Evolutionary conservation across 2,329 filamentous ascomycete species (phyloP), one percentile per base, ranked within the genome.

Genomic region (Peltaster fructicola): DNA sequence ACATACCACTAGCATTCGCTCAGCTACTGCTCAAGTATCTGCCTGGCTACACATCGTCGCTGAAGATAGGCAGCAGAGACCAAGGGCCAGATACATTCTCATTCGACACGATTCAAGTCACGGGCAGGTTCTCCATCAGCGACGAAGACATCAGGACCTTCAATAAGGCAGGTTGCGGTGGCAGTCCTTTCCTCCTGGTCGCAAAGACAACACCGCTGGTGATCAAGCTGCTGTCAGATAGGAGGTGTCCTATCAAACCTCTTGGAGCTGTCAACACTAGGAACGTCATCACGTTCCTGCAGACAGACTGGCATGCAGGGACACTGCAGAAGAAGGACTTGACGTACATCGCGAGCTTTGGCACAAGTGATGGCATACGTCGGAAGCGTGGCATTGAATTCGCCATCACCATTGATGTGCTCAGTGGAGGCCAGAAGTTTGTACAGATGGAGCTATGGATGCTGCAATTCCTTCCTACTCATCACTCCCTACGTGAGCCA

Each of bases 251-350:
- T 6, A 30, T 36, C 16, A 27, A 23, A 18, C 34, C 34, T 3
- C 27, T 36, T 2, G 34, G 34, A 10, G 31, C 34, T 3, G 31
- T 36, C 22, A 36, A 36, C 14, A 36, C 34, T 3, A 14, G 33
- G 8, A 36, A 36, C 9, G 12, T 20, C 10, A 23, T 34, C 10
- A 27, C 26, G 11, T 22, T 36, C 7, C 22, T 26, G 15, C n/a
- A n/a, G n/a, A n/a, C n/a, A n/a, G n/a, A n/a, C n/a, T n/a, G n/a
- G n/a, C n/a, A n/a, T n/a, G n/a, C n/a, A n/a, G n/a, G n/a, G n/a
- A n/a, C n/a, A n/a, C n/a, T n/a, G n/a, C n/a, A n/a, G n/a, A n/a
- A n/a, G n/a, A n/a, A n/a, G n/a, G n/a, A 32, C 2, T 20, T 34
- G 8, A 24, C 17, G 5, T 36, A 36, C 17, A 17, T 14, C 6